A percentile compares a stretch with the other conserved stretches of the same genome.
Conservation (phyloP, 1,284 basidiomycete genomes). For the Cutaneotrichosporon mucoides region DNA sequence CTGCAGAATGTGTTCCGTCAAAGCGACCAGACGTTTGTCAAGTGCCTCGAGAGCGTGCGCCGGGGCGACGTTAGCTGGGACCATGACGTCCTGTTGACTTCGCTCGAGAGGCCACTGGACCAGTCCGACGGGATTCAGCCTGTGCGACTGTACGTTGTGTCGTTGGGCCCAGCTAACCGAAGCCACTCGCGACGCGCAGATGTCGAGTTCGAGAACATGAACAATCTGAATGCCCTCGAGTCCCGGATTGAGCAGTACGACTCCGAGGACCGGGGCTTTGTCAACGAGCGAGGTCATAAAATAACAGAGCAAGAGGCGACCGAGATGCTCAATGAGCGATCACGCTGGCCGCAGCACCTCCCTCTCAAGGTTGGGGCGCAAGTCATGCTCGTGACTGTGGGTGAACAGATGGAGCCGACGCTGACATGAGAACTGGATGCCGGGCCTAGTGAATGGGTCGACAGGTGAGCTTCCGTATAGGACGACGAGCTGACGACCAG, state of each 20-base stretch:
- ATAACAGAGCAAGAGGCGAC: constrained; percentile 23
- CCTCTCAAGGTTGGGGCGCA: constrained; percentile 33
- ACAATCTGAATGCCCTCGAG: constrained; percentile 13
- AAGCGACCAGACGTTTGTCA: constrained; percentile 50
- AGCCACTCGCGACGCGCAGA: constrained; percentile 21
- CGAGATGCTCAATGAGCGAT: constrained; percentile 24
- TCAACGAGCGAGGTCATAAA: constrained; percentile 18
- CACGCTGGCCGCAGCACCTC: constrained; percentile 29
- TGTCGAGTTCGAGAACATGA: constrained; percentile 32
- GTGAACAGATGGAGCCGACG: background rate
- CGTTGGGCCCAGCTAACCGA: background rate
- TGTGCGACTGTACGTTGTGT: constrained; percentile 34
- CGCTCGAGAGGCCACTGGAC: constrained; percentile 22
- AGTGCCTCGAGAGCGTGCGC: constrained; percentile 43
- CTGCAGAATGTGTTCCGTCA: constrained; percentile 76
- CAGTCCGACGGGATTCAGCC: constrained; percentile 37
- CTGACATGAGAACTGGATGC: constrained; percentile 14
- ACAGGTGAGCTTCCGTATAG: constrained; percentile 3
- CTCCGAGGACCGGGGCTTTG: constrained; percentile 24
- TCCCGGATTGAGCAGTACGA: constrained; percentile 6
- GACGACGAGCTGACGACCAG: background rate
- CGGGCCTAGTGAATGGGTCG: constrained; percentile 12
- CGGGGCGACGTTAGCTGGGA: constrained; percentile 20
- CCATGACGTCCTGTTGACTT: constrained; percentile 19
- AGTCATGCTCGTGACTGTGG: constrained; percentile 40